Evolutionary conservation across 176 grass and related monocot species (phyloP), one percentile per base, ranked within the genome.

Genomic region (Hordeum marinum): DNA sequence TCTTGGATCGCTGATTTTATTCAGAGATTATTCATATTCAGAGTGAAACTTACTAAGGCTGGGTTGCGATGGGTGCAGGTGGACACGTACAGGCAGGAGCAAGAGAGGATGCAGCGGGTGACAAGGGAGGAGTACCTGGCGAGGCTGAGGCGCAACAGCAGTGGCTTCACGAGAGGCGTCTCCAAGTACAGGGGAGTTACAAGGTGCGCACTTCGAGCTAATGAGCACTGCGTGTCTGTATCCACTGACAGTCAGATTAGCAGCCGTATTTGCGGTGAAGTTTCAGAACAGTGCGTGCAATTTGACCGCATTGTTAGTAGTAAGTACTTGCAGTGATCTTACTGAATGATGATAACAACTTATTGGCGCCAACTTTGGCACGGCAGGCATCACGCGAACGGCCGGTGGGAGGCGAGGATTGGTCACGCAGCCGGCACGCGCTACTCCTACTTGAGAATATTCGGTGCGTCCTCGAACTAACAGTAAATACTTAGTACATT

Each of bases 121-220:
- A 80, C 89, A 25, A 88, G 84, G 46, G 89, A 95, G 65, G 91
- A 84, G 37, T 95, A 90, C 68, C 57, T 98, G 68, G 85, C 83
- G 7, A 83, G 81, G 21, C 85, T 98, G 24, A 86, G 83, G 57
- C 91, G 95, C 65, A 88, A 80, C 86, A 98, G 95, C 80, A 85
- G 55, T 64, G 89, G 91, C 43, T 98, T 98, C 86, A 83, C 95
- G 5, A 91, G 95, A 65, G 95, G 95, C 24, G 45, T 55, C 72
- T 98, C 95, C 67, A 90, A 61, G 79, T 98, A 95, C 87, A 83
- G 93, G 65, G 95, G 95, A 41, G 95, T 97, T 62, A 85, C 95
- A n/a, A 93, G 35, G 95, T 97, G 45, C 27, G 6, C 68, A 52
- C 14, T 12, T 46, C 12, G 43, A 46, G 43, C 43, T 46, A 48